A percentile compares a stretch with the other conserved stretches of the same genome.
These are phyloP conservation scores for Cyberlindnera lachancei DNA, from an alignment of 805 yeast species.

Conservation along the genomic window DNA sequence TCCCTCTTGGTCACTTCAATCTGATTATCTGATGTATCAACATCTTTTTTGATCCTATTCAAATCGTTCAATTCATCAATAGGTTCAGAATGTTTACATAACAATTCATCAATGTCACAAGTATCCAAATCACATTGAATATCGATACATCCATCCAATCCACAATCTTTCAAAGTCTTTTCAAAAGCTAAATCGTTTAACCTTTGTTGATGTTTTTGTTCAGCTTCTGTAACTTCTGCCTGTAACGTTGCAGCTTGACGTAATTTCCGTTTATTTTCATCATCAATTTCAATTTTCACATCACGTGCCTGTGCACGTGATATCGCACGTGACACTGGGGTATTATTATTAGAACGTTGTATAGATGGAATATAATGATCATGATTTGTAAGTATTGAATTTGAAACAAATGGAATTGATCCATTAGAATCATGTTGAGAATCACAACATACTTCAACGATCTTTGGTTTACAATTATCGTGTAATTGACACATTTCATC, in stretches of 20 bases:
- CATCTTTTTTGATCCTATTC: constrained; percentile 6
- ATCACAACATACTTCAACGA: constrained; percentile 36
- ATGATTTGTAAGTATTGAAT: neutral
- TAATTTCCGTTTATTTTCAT: no score
- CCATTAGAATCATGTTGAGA: constrained; percentile 20
- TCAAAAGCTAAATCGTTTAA: constrained; percentile 5
- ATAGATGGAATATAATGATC: constrained; percentile 1
- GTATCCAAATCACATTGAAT: constrained; percentile 23
- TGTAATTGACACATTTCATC: constrained; percentile 15
- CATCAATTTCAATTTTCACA: no score
- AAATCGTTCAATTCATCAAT: constrained; percentile 8
- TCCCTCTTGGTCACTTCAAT: constrained; percentile 11
- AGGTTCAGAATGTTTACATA: constrained; percentile 25
- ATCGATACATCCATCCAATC: constrained; percentile 20
- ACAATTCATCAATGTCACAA: constrained; percentile 27
- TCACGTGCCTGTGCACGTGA: no score
- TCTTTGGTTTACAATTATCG: constrained; percentile 30
- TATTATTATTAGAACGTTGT: no score
- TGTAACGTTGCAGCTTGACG: no score
- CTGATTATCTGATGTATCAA: constrained; percentile 2
- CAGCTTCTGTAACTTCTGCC: neutral
- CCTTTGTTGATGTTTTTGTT: neutral
- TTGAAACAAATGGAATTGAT: constrained; percentile 1
- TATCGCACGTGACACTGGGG: no score
- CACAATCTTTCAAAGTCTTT: constrained; percentile 13